Conservation (phyloP, 148 eudicot genomes). For the Rhododendron ovatum region DNA sequence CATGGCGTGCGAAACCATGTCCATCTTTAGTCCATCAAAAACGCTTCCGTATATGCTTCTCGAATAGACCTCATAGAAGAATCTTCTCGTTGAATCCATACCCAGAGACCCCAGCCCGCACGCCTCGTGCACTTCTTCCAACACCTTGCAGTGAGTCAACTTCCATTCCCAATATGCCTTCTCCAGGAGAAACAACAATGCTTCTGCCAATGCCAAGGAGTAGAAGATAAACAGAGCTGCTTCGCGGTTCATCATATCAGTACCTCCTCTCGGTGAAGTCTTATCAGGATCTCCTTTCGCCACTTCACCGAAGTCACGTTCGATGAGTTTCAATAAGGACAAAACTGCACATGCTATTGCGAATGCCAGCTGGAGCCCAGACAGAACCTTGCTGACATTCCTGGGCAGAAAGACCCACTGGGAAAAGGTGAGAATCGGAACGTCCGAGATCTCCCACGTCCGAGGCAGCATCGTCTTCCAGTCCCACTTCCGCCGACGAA, state of each 20-base stretch:
- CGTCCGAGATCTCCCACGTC: slow-evolving; percentile 62
- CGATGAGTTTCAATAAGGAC: slow-evolving; percentile 54
- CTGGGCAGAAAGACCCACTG: slow-evolving; percentile 11
- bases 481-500: slow-evolving; percentile 4
- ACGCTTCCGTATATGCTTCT: slow-evolving; percentile 73
- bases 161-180: no score
- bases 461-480: slow-evolving; percentile 20
- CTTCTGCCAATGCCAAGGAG: slow-evolving; percentile 78
- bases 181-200: slow-evolving; percentile 10
- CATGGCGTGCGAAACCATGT: slow-evolving; percentile 83
- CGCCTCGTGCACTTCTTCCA: slow-evolving; percentile 58
- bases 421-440: slow-evolving; percentile 65
- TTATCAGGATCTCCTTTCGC: slow-evolving; percentile 21
- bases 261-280: slow-evolving; percentile 10
- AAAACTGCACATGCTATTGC: slow-evolving; percentile 66
- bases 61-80: slow-evolving; percentile 91
- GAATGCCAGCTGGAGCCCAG: slow-evolving; percentile 46
- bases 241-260: slow-evolving; percentile 37
- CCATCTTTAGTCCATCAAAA: slow-evolving; percentile 89
- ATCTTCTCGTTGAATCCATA: slow-evolving; percentile 51
- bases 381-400: slow-evolving; percentile 37
- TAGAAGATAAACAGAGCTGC: slow-evolving; percentile 73
- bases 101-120: slow-evolving; percentile 61
- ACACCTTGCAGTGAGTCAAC: slow-evolving; percentile 25
- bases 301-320: slow-evolving; percentile 48